Percentiles rank a stretch among this genome's conserved stretches.
Evolutionary conservation across 2,329 filamentous ascomycete genomes (phyloP).

Genomic region (Colletotrichum caudatum): DNA sequence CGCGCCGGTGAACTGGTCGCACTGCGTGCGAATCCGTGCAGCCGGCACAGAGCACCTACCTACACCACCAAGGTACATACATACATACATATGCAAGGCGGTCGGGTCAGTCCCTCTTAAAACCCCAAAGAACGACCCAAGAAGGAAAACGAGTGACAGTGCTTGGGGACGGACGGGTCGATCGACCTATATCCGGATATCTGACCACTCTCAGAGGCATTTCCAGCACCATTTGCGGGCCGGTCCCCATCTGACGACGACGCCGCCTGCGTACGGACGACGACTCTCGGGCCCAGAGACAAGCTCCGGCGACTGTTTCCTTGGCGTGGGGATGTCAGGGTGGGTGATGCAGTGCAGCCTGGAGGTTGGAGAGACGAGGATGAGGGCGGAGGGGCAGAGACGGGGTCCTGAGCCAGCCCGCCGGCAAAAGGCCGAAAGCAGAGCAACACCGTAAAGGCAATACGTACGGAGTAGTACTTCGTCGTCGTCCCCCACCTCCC

Average conservation of each 20-base stretch:
- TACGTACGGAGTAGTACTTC: too few species aligned
- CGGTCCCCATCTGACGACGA: slow-evolving; percentile 7
- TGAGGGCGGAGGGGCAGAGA: background rate
- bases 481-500: background rate
- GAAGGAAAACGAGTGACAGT: background rate
- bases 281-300: slow-evolving; percentile 1
- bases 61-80: too few species aligned
- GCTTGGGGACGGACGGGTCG: background rate
- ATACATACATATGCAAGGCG: too few species aligned
- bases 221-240: slow-evolving; percentile 26
- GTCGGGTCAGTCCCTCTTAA: too few species aligned
- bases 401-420: slow-evolving; percentile 1
- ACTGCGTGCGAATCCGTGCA: slow-evolving; percentile 14
- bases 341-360: slow-evolving; percentile 21
- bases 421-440: slow-evolving; percentile 39
- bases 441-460: slow-evolving; percentile 10
- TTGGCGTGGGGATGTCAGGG: slow-evolving; percentile 39
- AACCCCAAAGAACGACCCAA: slow-evolving; percentile 7
- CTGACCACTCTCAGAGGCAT: slow-evolving; percentile 15
- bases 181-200: slow-evolving; percentile 26
- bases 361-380: slow-evolving; percentile 26
- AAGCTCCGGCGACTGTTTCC: slow-evolving; percentile 26
- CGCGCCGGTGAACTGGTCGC: slow-evolving; percentile 8
- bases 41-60: slow-evolving; percentile 8
- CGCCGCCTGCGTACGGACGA: background rate